Percentiles rank a stretch among this genome's conserved stretches.
Conservation (phyloP, 192 early-diverging fungal genomes). For the Coemansia sp. region DNA sequence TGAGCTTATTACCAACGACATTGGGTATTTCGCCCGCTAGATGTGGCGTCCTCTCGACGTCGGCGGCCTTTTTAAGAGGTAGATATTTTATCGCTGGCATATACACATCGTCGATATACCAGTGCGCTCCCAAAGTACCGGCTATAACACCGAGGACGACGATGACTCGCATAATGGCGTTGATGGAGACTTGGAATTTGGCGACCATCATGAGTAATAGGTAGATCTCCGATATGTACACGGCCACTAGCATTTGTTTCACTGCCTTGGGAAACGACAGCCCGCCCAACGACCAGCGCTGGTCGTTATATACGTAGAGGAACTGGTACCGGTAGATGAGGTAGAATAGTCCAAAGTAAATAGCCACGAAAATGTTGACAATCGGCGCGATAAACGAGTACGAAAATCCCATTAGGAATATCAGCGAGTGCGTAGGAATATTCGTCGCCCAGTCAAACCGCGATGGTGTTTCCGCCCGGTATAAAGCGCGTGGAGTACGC, state of each 20-base stretch:
- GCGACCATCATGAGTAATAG: constrained; percentile 76
- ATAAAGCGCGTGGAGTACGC: constrained; percentile 78
- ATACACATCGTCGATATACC: constrained; percentile 64
- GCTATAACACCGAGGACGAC: constrained; percentile 54
- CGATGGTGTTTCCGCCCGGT: constrained; percentile 59
- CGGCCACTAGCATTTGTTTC: constrained; percentile 69
- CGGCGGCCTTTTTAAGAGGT: constrained; percentile 51
- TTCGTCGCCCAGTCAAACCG: constrained; percentile 66
- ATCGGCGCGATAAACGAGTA: constrained; percentile 87
- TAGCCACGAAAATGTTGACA: constrained; percentile 76
- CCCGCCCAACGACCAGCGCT: constrained; percentile 64
- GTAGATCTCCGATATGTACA: constrained; percentile 79
- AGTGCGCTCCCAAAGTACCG: constrained; percentile 57
- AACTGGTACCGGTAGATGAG: constrained; percentile 86
- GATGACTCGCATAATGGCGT: constrained; percentile 56
- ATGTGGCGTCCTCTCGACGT: constrained; percentile 33
- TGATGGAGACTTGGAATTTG: constrained; percentile 54
- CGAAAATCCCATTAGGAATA: constrained; percentile 76
- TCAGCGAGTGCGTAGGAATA: constrained; percentile 72
- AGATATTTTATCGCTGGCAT: constrained; percentile 60
- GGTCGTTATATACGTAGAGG: constrained; percentile 74
- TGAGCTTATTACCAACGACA: constrained; percentile 14
- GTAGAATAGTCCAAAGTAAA: constrained; percentile 79
- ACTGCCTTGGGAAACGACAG: constrained; percentile 69
- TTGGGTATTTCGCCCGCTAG: constrained; percentile 37